Evolutionary conservation across 805 yeast species (phyloP).

Genomic region (Ogataea neopini): DNA sequence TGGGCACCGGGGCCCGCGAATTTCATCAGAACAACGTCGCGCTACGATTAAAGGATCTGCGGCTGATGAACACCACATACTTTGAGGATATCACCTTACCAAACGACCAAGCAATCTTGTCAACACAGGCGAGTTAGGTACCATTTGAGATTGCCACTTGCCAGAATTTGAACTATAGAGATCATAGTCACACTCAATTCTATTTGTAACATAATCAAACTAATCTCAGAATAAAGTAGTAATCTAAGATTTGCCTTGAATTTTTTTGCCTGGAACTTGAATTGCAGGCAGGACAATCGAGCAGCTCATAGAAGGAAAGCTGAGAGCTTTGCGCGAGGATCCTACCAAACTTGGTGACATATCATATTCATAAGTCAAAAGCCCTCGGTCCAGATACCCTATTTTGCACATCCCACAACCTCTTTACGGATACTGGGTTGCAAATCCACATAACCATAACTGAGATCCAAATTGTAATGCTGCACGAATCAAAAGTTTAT

Average conservation of each 20-base stretch:
- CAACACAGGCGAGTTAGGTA: no score
- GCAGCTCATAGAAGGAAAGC: no score
- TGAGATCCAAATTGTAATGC: constrained; percentile 1
- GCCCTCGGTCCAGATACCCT: neutral
- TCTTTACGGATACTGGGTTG: neutral
- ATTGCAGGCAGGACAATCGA: no score
- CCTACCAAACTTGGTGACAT: neutral
- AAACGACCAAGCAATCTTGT: no score
- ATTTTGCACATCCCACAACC: neutral
- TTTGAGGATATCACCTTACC: neutral
- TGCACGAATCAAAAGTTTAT: neutral
- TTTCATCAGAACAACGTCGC: neutral
- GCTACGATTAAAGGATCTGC: neutral
- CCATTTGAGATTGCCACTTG: no score
- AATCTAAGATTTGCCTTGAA: no score
- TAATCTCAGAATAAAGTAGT: no score
- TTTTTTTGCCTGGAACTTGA: no score
- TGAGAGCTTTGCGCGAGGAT: neutral
- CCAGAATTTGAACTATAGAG: no score
- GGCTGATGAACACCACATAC: neutral
- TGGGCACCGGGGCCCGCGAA: neutral
- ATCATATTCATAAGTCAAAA: neutral
- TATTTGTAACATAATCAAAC: no score
- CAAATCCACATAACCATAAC: neutral
- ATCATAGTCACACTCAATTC: no score